Base-by-base conservation (phyloP, 192 early-diverging fungal species). In the Cetraspora pellucida region DNA sequence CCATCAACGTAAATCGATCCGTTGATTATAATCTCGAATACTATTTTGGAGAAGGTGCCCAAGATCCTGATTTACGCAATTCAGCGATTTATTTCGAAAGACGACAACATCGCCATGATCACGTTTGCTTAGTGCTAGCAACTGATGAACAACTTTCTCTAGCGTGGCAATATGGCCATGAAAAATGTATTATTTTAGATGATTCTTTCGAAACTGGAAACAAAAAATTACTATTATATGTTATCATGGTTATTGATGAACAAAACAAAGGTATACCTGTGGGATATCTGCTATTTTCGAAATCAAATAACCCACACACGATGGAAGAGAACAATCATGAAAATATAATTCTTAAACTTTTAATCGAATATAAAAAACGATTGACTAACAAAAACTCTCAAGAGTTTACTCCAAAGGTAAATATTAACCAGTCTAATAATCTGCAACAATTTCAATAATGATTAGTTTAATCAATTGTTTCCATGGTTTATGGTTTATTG, bases 241-340 rank as follows among this genome's bases (percentile, higher is more conserved):
- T 64, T 16, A 44, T 64, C 10, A 64, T 64, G 61, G 31, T 64
- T 19, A 31, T 64, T 19, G 61, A 64, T 64, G 31, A 64, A 17
- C 31, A 37, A 17, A 37, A 37, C 10, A 64, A 31, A 64, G 61
- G 61, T 9, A 43, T 64, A 64, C 61, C 61, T 9, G 31, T 64
- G 8, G 61, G 61, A 17, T 64, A 64, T n/a, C 61, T 64, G 19
- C n/a, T 64, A 64, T 64, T 37, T n/a, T 37, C 31, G 17, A 64
- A 30, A 9, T 30, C 61, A 0, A 14, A 30, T 43, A 37, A 64
- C 17, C 13, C 28, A 4, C 16, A 64, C 10, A 19, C 43, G 31
- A 64, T 37, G 10, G 61, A 14, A 43, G 17, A 30, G 8, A 37
- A 17, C n/a, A 31, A 64, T 64, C 61, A 64, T 7, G 28, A 64